Base-by-base conservation (phyloP, 108 stramenopile species). In the Discostella stelligeroides region DNA sequence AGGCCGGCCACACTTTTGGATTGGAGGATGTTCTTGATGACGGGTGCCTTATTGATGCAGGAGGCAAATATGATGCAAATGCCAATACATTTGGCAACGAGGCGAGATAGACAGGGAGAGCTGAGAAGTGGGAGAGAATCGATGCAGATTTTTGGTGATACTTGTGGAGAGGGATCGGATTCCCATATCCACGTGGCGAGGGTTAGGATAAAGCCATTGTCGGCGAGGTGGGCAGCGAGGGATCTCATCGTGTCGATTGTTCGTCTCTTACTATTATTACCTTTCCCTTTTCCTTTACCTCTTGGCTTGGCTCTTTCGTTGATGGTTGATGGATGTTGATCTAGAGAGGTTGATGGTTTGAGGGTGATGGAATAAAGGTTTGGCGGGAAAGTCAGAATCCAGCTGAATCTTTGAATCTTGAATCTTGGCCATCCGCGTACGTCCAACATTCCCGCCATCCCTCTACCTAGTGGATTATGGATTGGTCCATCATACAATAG, bases 11-110 rank as follows among this genome's bases (percentile, higher is more conserved):
- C 85, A 17, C 84, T 84, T 42, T 82, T 74, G 53, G 75, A 76
- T 14, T 59, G 48, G 41, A 80, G 21, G 54, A 94, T 80, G 58
- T 94, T 94, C 17, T 63, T 34, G 18, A 94, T 82, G 46, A 94
- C 76, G 21, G 92, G 92, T 12, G 80, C 73, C 71, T 91, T 91
- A 63, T 91, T 94, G 58, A 87, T 66, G 60, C 73, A 86, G 3
- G 88, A 75, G 11, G 83, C 84, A 23, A 76, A 20, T 59, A 94
- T 91, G 45, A 94, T 94, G 38, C 72, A 74, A 15, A 89, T 69
- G 43, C 92, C 92, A n/a, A 94, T 72, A 30, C 47, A 54, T 65
- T 90, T 90, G 60, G 82, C 82, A 25, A 89, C 20, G 11, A 92
- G 81, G 21, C 63, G 75, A 23, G 77, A 55, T 45, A 88, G 78